Conservation (phyloP, 2,329 filamentous ascomycete genomes). For the Diaporthe citri region DNA sequence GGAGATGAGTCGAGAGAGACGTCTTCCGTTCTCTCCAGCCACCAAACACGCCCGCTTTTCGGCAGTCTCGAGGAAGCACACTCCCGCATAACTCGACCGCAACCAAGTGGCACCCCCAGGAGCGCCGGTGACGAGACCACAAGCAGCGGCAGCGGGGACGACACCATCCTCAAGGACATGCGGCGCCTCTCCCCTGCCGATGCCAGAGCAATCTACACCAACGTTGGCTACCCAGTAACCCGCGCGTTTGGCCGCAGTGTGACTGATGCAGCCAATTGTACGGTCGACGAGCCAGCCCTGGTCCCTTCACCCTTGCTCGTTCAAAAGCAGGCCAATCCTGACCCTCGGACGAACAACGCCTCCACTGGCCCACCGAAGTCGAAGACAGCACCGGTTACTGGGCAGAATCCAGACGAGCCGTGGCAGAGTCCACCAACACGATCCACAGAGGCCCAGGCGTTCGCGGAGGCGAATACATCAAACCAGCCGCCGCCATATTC, state of each 20-base stretch:
- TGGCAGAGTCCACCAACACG: background rate
- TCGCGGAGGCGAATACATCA: constrained; percentile 27
- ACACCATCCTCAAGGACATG: constrained; percentile 24
- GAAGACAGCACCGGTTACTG: constrained; percentile 13
- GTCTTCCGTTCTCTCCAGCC: constrained; percentile 35
- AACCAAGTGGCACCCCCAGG: constrained; percentile 12
- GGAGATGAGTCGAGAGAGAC: background rate
- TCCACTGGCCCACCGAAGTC: background rate
- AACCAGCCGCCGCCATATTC: constrained; percentile 40
- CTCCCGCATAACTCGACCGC: constrained; percentile 52
- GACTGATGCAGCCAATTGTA: constrained; percentile 16
- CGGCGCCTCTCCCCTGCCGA: constrained; percentile 5
- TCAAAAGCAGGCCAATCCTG: background rate
- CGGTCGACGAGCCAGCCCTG: constrained; percentile 14
- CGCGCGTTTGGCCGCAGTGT: constrained; percentile 22
- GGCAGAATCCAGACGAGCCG: background rate
- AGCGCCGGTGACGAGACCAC: constrained; percentile 30
- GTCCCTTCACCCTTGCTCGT: constrained; percentile 36
- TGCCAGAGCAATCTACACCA: constrained; percentile 20
- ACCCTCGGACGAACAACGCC: background rate
- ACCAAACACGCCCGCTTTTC: constrained; percentile 52
- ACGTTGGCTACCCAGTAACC: background rate
- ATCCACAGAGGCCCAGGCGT: constrained; percentile 17
- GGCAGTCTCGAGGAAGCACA: constrained; percentile 54
- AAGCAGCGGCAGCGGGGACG: background rate